Evolutionary conservation across 345 rosid genomes (phyloP).

Genomic region (Anacardium occidentale): DNA sequence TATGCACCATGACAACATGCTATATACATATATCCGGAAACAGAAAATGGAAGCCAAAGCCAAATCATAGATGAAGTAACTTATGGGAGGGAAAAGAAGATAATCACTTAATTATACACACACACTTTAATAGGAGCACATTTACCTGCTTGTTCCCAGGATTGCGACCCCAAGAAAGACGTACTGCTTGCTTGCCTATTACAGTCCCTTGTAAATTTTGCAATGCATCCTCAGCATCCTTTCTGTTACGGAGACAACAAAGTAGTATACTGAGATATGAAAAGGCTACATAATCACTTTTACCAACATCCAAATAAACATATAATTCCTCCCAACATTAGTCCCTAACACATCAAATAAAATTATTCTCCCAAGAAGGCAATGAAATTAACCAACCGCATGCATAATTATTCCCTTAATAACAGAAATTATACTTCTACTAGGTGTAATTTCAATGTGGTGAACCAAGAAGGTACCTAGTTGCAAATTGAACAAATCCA

Average conservation of each 20-base stretch:
- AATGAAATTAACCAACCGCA: background rate
- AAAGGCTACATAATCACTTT: background rate
- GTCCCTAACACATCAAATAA: background rate
- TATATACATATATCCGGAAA: background rate
- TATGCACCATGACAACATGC: background rate
- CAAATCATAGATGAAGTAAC: background rate
- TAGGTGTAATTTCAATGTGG: conserved; percentile 9
- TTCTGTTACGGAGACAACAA: conserved; percentile 45
- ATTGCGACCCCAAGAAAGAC: conserved; percentile 96
- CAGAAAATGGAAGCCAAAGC: background rate
- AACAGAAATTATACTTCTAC: background rate
- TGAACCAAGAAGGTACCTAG: conserved; percentile 45
- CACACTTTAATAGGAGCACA: background rate
- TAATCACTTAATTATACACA: background rate
- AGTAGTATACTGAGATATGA: background rate
- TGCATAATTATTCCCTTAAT: background rate
- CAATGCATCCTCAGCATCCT: conserved; percentile 83
- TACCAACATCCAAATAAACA: background rate
- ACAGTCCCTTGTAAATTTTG: conserved; percentile 68
- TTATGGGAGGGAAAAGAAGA: background rate
- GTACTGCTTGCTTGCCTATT: conserved; percentile 88
- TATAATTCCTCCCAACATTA: background rate
- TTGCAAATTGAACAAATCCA: conserved; percentile 80
- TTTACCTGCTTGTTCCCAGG: conserved; percentile 81
- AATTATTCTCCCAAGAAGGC: conserved; percentile 5